phyloP scores from a whole-genome alignment of 139 green algal genomes.

The Auxenochlorella pyrenoidosa region DNA sequence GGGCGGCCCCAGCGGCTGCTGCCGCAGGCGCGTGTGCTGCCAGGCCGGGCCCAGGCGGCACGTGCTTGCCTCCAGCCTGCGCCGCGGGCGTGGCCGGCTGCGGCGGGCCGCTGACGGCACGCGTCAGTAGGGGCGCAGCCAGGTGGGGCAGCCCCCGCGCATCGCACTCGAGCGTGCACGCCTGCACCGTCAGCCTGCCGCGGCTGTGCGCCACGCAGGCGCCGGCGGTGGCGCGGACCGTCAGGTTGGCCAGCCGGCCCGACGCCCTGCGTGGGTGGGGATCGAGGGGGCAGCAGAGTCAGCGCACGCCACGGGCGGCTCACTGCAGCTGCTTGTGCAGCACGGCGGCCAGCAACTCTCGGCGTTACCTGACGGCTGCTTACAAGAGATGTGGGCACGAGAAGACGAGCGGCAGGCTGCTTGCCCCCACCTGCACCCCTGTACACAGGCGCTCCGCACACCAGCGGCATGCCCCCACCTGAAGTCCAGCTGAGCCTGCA shows the following conservation, averaged over 20 bases:
- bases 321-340: no score
- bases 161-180: constrained; percentile 34
- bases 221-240: background rate
- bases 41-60: background rate
- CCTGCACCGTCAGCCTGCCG: constrained; percentile 33
- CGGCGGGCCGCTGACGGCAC: constrained; percentile 8
- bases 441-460: no score
- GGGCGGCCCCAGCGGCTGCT: background rate
- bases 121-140: constrained; percentile 15
- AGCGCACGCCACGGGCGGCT: no score
- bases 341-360: no score
- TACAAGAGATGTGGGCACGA: no score
- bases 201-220: constrained; percentile 32
- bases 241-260: constrained; percentile 36
- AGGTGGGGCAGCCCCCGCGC: constrained; percentile 26
- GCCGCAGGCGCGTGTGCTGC: background rate
- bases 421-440: no score
- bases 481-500: no score
- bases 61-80: background rate
- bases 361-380: no score
- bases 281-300: background rate
- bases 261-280: constrained; percentile 4
- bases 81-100: background rate
- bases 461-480: no score
- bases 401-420: no score